These are phyloP conservation scores for Zygosaccharomyces pseudorouxii DNA, from an alignment of 805 yeast species.

Conservation along the genomic window DNA sequence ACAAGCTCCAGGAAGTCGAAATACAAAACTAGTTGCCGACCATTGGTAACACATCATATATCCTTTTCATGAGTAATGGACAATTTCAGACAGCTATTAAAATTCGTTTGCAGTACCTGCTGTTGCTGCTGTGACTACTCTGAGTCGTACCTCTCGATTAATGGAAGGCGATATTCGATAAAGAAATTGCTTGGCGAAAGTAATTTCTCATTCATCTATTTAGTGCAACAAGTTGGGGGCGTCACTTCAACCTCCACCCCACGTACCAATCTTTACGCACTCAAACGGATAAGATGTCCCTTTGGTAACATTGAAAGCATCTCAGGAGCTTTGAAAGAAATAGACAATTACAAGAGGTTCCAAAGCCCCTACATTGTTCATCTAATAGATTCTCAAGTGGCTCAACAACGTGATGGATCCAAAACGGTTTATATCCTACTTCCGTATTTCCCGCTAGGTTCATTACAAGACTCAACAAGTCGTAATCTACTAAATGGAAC, in stretches of 20 bases:
- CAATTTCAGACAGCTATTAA: constrained; percentile 9
- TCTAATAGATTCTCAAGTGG: constrained; percentile 64
- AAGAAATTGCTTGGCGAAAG: constrained; percentile 82
- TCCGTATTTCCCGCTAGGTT: constrained; percentile 70
- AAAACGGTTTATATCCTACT: constrained; percentile 71
- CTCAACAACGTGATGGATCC: constrained; percentile 74
- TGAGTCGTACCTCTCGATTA: constrained; percentile 46
- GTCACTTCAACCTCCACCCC: constrained; percentile 17
- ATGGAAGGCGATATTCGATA: constrained; percentile 58
- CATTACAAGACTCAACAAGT: constrained; percentile 78
- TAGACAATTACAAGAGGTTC: constrained; percentile 70
- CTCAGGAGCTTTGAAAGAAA: constrained; percentile 69
- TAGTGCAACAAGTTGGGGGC: constrained; percentile 50
- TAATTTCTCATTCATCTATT: constrained; percentile 80
- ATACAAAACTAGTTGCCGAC: background rate
- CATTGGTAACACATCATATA: background rate
- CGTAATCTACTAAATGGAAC: constrained; percentile 52
- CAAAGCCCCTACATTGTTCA: constrained; percentile 61
- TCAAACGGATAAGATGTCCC: constrained; percentile 84
- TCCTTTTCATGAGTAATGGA: constrained; percentile 6
- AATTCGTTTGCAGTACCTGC: constrained; percentile 23
- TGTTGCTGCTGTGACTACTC: constrained; percentile 43
- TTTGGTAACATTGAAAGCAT: constrained; percentile 71
- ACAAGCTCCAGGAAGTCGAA: too few relatives aligned
- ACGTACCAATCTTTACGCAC: constrained; percentile 49